These are phyloP conservation scores for Hypholoma sublateritium DNA, from an alignment of 768 basidiomycete genomes.

Conservation along the genomic window DNA sequence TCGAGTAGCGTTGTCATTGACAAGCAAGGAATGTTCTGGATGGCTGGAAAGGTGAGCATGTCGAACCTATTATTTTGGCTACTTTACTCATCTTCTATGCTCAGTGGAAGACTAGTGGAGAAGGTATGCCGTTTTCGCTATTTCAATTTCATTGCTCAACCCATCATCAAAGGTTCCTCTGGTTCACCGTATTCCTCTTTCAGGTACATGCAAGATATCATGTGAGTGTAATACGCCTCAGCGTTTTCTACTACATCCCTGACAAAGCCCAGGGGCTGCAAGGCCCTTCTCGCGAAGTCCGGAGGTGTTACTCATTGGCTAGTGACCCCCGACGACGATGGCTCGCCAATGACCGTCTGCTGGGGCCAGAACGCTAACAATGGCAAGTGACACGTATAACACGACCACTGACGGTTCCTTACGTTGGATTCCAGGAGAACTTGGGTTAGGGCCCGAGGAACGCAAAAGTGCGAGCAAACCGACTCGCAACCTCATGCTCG, in stretches of 20 bases:
- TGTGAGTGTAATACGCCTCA: constrained; percentile 42
- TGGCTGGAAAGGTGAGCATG: constrained; percentile 70
- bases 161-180: constrained; percentile 58
- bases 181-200: constrained; percentile 89
- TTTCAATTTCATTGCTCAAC: not conserved
- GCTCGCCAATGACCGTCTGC: constrained; percentile 76
- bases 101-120: constrained; percentile 94
- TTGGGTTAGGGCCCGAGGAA: constrained; percentile 77
- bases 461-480: constrained; percentile 89
- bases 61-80: not conserved
- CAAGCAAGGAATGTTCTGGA: constrained; percentile 83
- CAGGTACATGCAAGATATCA: constrained; percentile 83
- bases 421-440: constrained; percentile 53
- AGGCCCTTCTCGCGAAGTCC: constrained; percentile 62
- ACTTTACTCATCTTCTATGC: constrained; percentile 3
- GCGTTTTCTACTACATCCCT: constrained; percentile 1
- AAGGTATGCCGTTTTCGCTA: constrained; percentile 53
- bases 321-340: constrained; percentile 73
- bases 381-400: constrained; percentile 36
- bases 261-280: constrained; percentile 62
- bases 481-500: constrained; percentile 63
- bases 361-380: constrained; percentile 90
- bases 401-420: not conserved
- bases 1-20: constrained; percentile 84
- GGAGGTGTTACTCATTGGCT: constrained; percentile 93